phyloP scores from a whole-genome alignment of 495 filamentous ascomycete genomes.

The Neurospora pannonica region DNA sequence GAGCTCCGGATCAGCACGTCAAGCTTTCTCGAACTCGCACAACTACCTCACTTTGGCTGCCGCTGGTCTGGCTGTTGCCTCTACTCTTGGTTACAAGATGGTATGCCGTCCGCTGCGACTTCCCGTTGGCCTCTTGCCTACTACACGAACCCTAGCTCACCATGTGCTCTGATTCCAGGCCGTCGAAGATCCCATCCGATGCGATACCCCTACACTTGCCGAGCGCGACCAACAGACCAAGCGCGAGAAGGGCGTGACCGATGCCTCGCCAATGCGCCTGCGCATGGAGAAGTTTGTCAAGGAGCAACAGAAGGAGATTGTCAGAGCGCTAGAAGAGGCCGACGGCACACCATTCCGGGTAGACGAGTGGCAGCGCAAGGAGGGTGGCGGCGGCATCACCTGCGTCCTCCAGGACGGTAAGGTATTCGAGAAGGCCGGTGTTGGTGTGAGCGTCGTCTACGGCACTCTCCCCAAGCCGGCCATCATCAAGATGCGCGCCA shows the following conservation, averaged over 20 bases:
- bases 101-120: constrained; percentile 8
- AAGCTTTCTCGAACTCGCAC: not conserved
- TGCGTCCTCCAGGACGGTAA: constrained; percentile 93
- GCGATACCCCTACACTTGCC: constrained; percentile 50
- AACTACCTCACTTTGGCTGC: constrained; percentile 17
- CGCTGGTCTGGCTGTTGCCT: constrained; percentile 14
- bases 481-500: constrained; percentile 85
- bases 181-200: constrained; percentile 25
- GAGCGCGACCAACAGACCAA: constrained; percentile 60
- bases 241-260: constrained; percentile 53
- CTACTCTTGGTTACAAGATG: constrained; percentile 23
- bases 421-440: constrained; percentile 96
- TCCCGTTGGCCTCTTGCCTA: not conserved
- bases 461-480: constrained; percentile 81
- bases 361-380: constrained; percentile 81
- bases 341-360: constrained; percentile 73
- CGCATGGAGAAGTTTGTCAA: constrained; percentile 96
- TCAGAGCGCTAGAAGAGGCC: constrained; percentile 65
- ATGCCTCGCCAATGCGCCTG: constrained; percentile 85
- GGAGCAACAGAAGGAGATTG: constrained; percentile 78
- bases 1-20: not conserved
- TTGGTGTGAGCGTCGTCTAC: constrained; percentile 91
- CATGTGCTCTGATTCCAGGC: constrained; percentile 18
- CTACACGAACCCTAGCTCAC: not conserved
- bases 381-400: constrained; percentile 73